Evolutionary conservation across 352 stramenopile genomes (phyloP).

Genomic region (Phytophthora cactorum): DNA sequence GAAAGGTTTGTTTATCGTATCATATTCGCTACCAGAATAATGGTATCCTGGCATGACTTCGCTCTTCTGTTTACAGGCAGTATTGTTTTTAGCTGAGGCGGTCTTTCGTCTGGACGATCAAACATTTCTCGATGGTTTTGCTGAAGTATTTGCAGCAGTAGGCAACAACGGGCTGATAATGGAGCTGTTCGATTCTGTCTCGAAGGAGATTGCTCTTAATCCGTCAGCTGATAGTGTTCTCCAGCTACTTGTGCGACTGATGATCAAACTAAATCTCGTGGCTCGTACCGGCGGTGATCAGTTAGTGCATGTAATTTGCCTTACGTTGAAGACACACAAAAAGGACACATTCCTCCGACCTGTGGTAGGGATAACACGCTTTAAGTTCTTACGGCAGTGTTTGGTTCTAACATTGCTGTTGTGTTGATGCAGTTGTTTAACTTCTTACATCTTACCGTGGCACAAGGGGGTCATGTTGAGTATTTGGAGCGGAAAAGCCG

Average conservation of each 20-base stretch:
- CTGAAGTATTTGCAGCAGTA: conserved; percentile 14
- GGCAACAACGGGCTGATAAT: conserved; percentile 26
- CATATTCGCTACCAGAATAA: not conserved
- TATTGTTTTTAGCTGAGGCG: conserved; percentile 29
- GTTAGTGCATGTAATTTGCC: conserved; percentile 36
- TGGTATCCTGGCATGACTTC: not conserved
- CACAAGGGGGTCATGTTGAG: conserved; percentile 7
- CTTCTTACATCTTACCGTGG: conserved; percentile 27
- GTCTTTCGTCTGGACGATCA: conserved; percentile 28
- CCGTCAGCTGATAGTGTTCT: conserved; percentile 29
- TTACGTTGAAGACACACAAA: conserved; percentile 29
- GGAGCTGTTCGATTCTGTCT: conserved; percentile 29
- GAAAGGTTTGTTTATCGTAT: conserved; percentile 14
- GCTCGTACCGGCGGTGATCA: conserved; percentile 35
- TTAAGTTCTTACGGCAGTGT: not conserved
- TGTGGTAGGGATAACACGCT: conserved; percentile 6
- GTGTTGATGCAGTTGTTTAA: conserved; percentile 22
- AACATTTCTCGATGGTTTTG: conserved; percentile 20
- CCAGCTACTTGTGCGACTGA: conserved; percentile 40
- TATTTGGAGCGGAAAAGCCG: conserved; percentile 17
- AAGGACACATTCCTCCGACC: conserved; percentile 46
- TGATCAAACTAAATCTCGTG: conserved; percentile 36
- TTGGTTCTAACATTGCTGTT: not conserved
- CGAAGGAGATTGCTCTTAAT: conserved; percentile 20
- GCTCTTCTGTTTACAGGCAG: conserved; percentile 8